phyloP scores from a whole-genome alignment of 306 rosid genomes.

The Hippophae gyantsensis region DNA sequence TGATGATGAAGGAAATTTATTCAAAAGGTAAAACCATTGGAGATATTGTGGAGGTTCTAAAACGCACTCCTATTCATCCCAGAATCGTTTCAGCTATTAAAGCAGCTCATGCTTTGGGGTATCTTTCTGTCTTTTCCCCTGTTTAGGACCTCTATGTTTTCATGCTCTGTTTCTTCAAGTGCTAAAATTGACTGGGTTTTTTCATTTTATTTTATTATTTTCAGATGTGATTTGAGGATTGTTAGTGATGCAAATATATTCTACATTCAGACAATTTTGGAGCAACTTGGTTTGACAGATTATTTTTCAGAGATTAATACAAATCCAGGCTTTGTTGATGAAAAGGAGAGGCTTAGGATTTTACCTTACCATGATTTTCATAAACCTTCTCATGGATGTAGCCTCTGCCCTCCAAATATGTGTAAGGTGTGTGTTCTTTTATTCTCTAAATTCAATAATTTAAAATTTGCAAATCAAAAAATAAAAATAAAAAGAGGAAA shows the following conservation, averaged over 20 bases:
- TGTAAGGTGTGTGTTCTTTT: conserved; percentile 52
- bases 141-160: too few species aligned
- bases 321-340: conserved; percentile 51
- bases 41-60: conserved; percentile 10
- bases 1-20: conserved; percentile 16
- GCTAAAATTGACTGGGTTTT: not conserved
- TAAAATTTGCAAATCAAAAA: too few species aligned
- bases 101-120: conserved; percentile 14
- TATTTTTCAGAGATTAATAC: conserved; percentile 66
- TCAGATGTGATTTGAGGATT: conserved; percentile 72
- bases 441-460: too few species aligned
- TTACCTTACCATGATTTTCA: conserved; percentile 49
- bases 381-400: conserved; percentile 43
- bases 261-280: conserved; percentile 59
- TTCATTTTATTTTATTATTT: not conserved
- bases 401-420: conserved; percentile 66
- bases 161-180: not conserved
- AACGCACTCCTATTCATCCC: conserved; percentile 12
- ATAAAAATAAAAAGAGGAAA: too few species aligned
- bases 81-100: conserved; percentile 13
- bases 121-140: not conserved
- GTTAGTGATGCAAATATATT: conserved; percentile 71
- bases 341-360: conserved; percentile 46
- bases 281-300: conserved; percentile 51
- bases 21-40: conserved; percentile 7